Evolutionary conservation across 2,329 filamentous ascomycete species (phyloP), one percentile per base, ranked within the genome.

Genomic region (Pseudovirgaria hyperparasitica): DNA sequence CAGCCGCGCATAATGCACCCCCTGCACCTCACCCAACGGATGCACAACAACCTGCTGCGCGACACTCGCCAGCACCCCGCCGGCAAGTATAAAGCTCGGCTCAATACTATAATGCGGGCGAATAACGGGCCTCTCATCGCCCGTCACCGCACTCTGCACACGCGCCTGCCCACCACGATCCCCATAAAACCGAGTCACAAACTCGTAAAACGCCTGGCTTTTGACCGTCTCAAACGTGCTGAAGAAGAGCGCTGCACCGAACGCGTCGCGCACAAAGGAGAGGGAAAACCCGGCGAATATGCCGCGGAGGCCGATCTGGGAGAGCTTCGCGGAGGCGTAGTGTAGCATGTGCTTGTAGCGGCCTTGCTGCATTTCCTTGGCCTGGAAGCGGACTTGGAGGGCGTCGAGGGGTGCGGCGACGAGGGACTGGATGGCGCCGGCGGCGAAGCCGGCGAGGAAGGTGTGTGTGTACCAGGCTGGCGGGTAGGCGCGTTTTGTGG

Each of bases 221-320:
- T 85, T 85, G 43, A 84, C 58, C 25, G 72, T 80, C 53, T 86
- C 80, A 36, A 86, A 85, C 0, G 69, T 70, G 40, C 68, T 70
- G 52, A 86, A 86, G 62, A 82, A 82, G 11, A 80, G 52, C 19
- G 73, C 78, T 28, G 68, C 72, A 9, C 78, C 78, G 5, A 80
- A 50, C 16, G 72, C 70, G 42, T 84, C 78, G 41, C 82, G 82
- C 22, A 73, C 42, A 21, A 84, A 65, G 0, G 70, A 76, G 2
- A 86, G 51, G 0, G 69, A 63, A 69, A 73, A 85, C 21, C 79
- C 79, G 2, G 78, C 77, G 42, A 82, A 84, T 17, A 84, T 69
- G 13, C 79, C 80, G 5, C 76, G 67, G 4, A 70, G 43, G 0
- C 80, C 79, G 32, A 86, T 84, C 30, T 79, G 76, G n/a, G 63